A percentile compares a stretch with the other conserved stretches of the same genome.
Evolutionary conservation across 495 filamentous ascomycete genomes (phyloP).

Genomic region (Penicillium egyptiacum): DNA sequence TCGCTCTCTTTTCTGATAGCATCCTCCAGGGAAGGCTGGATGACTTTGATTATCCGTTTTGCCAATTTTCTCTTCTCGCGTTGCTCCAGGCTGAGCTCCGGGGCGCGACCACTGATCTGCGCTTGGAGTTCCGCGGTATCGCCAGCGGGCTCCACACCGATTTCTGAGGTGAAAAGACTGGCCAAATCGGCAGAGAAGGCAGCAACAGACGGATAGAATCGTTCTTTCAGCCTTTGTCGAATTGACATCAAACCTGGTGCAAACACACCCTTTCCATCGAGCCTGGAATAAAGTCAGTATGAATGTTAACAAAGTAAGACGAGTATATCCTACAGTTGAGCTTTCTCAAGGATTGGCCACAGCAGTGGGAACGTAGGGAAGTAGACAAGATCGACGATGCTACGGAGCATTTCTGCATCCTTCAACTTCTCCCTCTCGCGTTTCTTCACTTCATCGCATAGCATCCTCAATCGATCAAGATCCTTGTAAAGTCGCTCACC

Average conservation of each 20-base stretch:
- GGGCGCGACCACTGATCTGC: constrained; percentile 53
- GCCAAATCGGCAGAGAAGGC: constrained; percentile 72
- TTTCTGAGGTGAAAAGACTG: constrained; percentile 64
- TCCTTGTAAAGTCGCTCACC: constrained; percentile 72
- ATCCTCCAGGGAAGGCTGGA: constrained; percentile 74
- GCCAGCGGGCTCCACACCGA: constrained; percentile 56
- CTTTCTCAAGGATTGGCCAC: constrained; percentile 77
- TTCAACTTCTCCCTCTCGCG: constrained; percentile 73
- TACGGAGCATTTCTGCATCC: constrained; percentile 70
- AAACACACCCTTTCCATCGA: constrained; percentile 73
- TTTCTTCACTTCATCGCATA: constrained; percentile 68
- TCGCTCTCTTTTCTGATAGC: constrained; percentile 79
- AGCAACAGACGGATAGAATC: constrained; percentile 73
- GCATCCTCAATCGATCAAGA: constrained; percentile 65
- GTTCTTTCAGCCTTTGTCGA: constrained; percentile 63
- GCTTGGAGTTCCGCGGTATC: constrained; percentile 54
- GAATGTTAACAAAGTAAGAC: not conserved
- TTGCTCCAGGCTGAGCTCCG: constrained; percentile 60
- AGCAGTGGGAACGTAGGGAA: constrained; percentile 82
- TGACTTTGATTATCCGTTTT: constrained; percentile 78
- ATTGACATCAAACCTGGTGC: constrained; percentile 61
- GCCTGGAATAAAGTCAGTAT: constrained; percentile 53
- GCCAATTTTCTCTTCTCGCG: constrained; percentile 69
- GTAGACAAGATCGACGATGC: constrained; percentile 81
- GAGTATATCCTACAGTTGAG: constrained; percentile 58